phyloP scores from a whole-genome alignment of 306 rosid genomes.

The Lathyrus sativus region DNA sequence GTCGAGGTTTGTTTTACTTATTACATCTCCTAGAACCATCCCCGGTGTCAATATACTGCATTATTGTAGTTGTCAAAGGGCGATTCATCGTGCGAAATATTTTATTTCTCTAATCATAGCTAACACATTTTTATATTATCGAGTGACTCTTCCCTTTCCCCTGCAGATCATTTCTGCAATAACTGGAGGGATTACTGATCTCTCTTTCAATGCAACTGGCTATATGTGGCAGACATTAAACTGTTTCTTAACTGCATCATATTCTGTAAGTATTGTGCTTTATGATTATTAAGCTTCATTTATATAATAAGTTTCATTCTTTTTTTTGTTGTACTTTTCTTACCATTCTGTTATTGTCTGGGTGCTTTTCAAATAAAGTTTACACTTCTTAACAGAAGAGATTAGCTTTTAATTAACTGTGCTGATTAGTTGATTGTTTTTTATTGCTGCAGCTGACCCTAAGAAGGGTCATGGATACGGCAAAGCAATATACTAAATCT shows the following conservation, averaged over 20 bases:
- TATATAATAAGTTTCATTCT: constrained; percentile 10
- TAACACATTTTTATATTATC: constrained; percentile 1
- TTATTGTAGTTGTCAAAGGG: constrained; percentile 21
- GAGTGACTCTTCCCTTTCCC: constrained; percentile 18
- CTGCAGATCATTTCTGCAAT: constrained; percentile 94
- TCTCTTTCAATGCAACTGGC: constrained; percentile 81
- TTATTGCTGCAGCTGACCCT: constrained; percentile 74
- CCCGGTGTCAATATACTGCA: constrained; percentile 1
- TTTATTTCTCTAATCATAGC: constrained; percentile 22
- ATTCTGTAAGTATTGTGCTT: constrained; percentile 77
- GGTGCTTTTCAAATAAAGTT: constrained; percentile 17
- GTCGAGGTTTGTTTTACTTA: constrained; percentile 24
- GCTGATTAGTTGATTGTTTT: constrained; percentile 39
- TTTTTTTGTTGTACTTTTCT: background rate
- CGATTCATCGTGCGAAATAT: constrained; percentile 4
- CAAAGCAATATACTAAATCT: constrained; percentile 82
- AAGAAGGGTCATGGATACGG: constrained; percentile 92
- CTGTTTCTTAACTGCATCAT: constrained; percentile 96
- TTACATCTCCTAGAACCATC: constrained; percentile 27
- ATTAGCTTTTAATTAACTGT: constrained; percentile 28
- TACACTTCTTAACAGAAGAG: constrained; percentile 10
- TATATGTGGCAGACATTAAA: constrained; percentile 87
- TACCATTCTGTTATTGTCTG: constrained; percentile 13
- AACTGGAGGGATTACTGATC: constrained; percentile 90
- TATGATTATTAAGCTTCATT: constrained; percentile 28